phyloP scores from a whole-genome alignment of 1,284 basidiomycete genomes.

The Coniferiporia sulphurascens region DNA sequence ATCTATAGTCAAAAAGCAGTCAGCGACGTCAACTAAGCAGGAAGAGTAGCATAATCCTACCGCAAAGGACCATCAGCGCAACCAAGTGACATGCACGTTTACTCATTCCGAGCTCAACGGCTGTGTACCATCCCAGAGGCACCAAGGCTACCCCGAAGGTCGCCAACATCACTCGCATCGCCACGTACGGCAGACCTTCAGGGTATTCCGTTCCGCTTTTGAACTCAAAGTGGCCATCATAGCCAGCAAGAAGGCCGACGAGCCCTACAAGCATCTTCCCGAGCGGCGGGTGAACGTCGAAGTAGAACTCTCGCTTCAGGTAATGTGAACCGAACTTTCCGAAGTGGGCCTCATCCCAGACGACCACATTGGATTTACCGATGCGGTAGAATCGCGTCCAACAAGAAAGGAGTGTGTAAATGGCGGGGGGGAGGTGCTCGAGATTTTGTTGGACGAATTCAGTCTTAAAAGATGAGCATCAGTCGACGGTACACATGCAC shows the following conservation, averaged over 20 bases:
- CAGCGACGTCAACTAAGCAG: not conserved
- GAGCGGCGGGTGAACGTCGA: constrained; percentile 95
- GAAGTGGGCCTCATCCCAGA: constrained; percentile 99
- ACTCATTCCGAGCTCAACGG: constrained; percentile 93
- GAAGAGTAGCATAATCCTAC: constrained; percentile 42
- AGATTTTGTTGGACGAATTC: constrained; percentile 81
- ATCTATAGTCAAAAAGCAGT: constrained; percentile 45
- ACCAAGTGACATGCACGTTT: constrained; percentile 87
- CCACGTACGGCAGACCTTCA: constrained; percentile 81
- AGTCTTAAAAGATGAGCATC: constrained; percentile 38
- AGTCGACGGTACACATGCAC: constrained; percentile 11
- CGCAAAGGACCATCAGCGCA: constrained; percentile 89
- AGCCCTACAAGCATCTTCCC: constrained; percentile 99
- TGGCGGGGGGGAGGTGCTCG: constrained; percentile 74
- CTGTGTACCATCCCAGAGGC: constrained; percentile 94
- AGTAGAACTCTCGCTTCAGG: constrained; percentile 93
- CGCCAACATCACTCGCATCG: constrained; percentile 94
- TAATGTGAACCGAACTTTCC: constrained; percentile 97
- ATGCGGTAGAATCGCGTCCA: constrained; percentile 95
- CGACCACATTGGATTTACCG: constrained; percentile 81
- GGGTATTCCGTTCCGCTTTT: constrained; percentile 90
- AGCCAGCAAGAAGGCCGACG: constrained; percentile 86
- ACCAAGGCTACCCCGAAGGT: constrained; percentile 94
- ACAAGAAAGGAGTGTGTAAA: constrained; percentile 92
- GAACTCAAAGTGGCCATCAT: constrained; percentile 91